Conservation (phyloP, 75 land plant genomes). For the Pinus albicaulis region DNA sequence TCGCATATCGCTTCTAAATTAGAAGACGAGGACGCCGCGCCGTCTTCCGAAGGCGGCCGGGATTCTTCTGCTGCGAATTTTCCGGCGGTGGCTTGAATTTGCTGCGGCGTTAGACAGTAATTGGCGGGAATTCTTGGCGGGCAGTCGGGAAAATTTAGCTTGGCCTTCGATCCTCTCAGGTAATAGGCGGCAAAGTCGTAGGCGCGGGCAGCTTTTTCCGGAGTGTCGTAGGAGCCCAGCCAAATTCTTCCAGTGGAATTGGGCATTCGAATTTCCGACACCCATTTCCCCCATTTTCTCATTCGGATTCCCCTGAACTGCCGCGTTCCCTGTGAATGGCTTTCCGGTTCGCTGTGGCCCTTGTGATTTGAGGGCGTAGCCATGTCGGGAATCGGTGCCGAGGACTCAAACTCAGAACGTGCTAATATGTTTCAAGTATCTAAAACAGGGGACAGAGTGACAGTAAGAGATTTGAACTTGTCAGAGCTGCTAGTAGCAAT, state of each 20-base stretch:
- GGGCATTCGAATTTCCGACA: slow-evolving; percentile 1
- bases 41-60: neutral
- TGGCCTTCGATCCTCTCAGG: neutral
- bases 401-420: too few relatives aligned
- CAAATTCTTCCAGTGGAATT: neutral
- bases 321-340: too few relatives aligned
- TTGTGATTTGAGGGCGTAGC: too few relatives aligned
- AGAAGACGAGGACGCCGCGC: too few relatives aligned
- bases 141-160: neutral
- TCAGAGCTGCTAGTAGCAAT: too few relatives aligned
- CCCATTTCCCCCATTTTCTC: slow-evolving; percentile 2
- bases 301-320: neutral
- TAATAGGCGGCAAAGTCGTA: neutral
- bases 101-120: neutral
- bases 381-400: too few relatives aligned
- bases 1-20: too few relatives aligned
- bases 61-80: neutral
- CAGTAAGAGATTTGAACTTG: too few relatives aligned
- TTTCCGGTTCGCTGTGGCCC: too few relatives aligned
- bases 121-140: neutral
- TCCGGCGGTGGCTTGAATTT: neutral
- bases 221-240: neutral
- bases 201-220: neutral
- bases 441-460: too few relatives aligned
- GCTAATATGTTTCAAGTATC: too few relatives aligned